Base-by-base conservation (phyloP, 2,329 filamentous ascomycete genomes). In the Sporothrix euskadiensis region DNA sequence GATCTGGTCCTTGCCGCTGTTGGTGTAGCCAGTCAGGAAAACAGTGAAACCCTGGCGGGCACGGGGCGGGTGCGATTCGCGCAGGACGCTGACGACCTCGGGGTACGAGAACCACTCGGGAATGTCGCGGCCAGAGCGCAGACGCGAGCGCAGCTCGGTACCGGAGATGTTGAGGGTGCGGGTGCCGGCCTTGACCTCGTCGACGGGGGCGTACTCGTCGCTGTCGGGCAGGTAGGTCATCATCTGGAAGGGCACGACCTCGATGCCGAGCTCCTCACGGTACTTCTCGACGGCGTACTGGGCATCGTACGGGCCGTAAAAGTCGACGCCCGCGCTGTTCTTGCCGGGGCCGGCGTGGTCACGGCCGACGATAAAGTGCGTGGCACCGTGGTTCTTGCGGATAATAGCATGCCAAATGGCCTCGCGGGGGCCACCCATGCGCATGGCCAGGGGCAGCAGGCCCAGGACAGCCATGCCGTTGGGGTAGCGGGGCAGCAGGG, bases 51-150 rank as follows among this genome's bases (percentile, higher is more conserved):
- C 96, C 87, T 99, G 97, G 80, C 91, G 89, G 79, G 89, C 91
- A 78, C 96, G 92, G 70, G 97, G 90, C 69, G 95, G 96, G 87
- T 98, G 96, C 78, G 95, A 97, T 86, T 99, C 94, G 80, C 96
- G 91, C 75, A 99, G 91, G 69, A 98, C 96, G 83, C 90, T 91
- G 84, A 99, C 96, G 78, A 99, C 96, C 86, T 99, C 96, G 76
- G 96, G 95, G 87, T 99, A 99, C 44, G 96, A 98, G 89, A 99
- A 99, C 96, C 96, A 99, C 84, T 97, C 94, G 78, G 96, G 96
- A 79, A 99, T 99, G 78, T 97, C 94, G 79, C 93, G 93, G 78
- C 96, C 96, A 75, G 92, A 97, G 80, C 92, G 91, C 76, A 99
- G 91, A 79, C 96, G 93, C 80, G 92, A 89, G 80, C 96, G 94